Base-by-base conservation (phyloP, 495 filamentous ascomycete species). In the Lasiosphaeria hispida region DNA sequence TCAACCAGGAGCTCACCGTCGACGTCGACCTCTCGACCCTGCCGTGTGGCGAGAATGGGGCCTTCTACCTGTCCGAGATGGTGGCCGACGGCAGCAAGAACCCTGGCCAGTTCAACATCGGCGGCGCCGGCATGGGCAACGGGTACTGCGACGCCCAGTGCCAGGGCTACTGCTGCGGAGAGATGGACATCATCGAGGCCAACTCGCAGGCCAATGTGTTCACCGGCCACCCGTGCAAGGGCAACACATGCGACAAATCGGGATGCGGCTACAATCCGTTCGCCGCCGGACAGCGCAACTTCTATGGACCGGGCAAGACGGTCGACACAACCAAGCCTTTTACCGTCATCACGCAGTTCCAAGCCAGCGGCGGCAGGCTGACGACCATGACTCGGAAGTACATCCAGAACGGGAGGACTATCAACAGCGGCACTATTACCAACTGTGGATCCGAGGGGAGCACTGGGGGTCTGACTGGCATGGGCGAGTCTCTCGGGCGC, bases 131-230 rank as follows among this genome's bases (percentile, higher is more conserved):
- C 44, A 87, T 87, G 49, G 87, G 87, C n/a, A 87, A 86, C 2
- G 87, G 87, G 0, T 91, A 91, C 67, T 91, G 87, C 60, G 87
- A 91, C 68, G 82, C 86, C n/a, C 87, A 90, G 67, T 91, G 87
- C 64, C 61, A 59, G 51, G 85, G 86, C 53, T 78, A 84, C 45
- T 90, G 87, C 82, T 90, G 87, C 68, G 78, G 81, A 23, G 87
- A 90, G 70, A 84, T 90, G 79, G 86, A 89, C 68, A 77, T 90
- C 61, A 85, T 85, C 82, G 86, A 89, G 61, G 84, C 85, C 56
- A 90, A 90, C 74, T 75, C 74, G 17, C 69, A 77, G 51, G 77
- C 86, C 6, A 82, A 77, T 7, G 75, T 81, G 6, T 75, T 80
- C 57, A 87, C 86, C 2, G 84, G 85, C 6, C 87, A 90, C 68